Evolutionary conservation across 441 rosid genomes (phyloP), one percentile per base, ranked within the genome.

Genomic region (Adansonia madagascariensis): DNA sequence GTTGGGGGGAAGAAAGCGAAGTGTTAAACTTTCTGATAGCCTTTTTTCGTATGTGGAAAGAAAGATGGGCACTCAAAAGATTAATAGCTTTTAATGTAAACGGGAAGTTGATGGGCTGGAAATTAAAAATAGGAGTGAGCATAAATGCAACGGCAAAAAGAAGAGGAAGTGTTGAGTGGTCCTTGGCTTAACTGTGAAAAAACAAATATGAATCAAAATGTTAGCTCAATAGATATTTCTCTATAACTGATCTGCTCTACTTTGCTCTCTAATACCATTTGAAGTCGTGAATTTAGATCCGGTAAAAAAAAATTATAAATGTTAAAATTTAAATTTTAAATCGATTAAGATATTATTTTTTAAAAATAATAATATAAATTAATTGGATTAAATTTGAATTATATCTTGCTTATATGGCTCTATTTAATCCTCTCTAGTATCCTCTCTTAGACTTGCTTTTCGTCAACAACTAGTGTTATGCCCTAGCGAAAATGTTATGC

Each of bases 81-180:
- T 49, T 6, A 14, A 49, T 50, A 15, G 60, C 46, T 52, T 52
- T 71, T 8, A 74, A 74, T 77, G 83, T 43, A 60, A 76, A 76
- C 65, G 55, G 72, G 59, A 71, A 15, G 78, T 35, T 20, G 79
- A 67, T 52, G 77, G 69, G 84, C 62, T 82, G 77, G 79, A 73
- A 80, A 78, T 47, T 24, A 60, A 80, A 77, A 77, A 56, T 44
- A 56, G 78, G 55, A 53, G 39, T 24, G 14, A 24, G 57, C 53
- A 75, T 83, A 20, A 83, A 83, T 85, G 79, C 82, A 73, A 53
- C 85, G 78, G 78, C 81, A 27, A 56, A n/a, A 53, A 50, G 31
- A 18, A 18, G 24, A 18, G 52, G 7, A 18, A n/a, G 49, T 9
- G 15, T 4, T 9, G 63, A 4, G 43, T 71, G 74, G 61, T 15